phyloP scores from a whole-genome alignment of 495 filamentous ascomycete species.

The Hypoxylon intermedium region DNA sequence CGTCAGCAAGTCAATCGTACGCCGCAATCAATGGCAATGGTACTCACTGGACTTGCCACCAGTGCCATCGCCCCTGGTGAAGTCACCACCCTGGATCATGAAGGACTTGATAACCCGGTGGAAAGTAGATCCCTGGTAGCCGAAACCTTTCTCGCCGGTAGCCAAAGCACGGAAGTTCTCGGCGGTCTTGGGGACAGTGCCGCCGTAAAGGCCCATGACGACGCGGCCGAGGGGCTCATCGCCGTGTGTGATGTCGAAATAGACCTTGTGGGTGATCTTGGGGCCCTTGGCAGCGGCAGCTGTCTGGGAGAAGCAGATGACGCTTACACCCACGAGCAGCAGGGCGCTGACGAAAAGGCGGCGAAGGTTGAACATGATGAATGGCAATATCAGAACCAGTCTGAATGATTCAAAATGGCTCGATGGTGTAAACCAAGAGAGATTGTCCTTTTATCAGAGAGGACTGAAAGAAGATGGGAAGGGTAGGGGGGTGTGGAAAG shows the following conservation, averaged over 20 bases:
- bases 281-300: slow-evolving; percentile 83
- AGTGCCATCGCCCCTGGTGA: slow-evolving; percentile 94
- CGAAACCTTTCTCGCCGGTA: slow-evolving; percentile 96
- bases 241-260: slow-evolving; percentile 93
- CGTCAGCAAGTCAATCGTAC: slow-evolving; percentile 22
- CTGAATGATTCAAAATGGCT: slow-evolving; percentile 13
- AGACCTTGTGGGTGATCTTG: slow-evolving; percentile 97
- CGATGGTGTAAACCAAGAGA: neutral
- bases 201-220: slow-evolving; percentile 95
- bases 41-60: slow-evolving; percentile 87
- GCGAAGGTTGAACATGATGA: slow-evolving; percentile 63
- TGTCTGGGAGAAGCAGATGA: slow-evolving; percentile 75
- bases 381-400: slow-evolving; percentile 10
- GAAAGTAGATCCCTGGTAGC: slow-evolving; percentile 94
- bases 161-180: slow-evolving; percentile 99
- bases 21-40: neutral
- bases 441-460: slow-evolving; percentile 20
- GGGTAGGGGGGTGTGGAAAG: slow-evolving; percentile 18
- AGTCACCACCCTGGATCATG: slow-evolving; percentile 99
- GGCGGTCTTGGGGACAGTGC: slow-evolving; percentile 95
- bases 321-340: slow-evolving; percentile 74
- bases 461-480: slow-evolving; percentile 9
- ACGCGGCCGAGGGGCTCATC: slow-evolving; percentile 84
- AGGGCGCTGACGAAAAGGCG: slow-evolving; percentile 69
- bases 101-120: slow-evolving; percentile 98